Conservation (phyloP, 2,329 filamentous ascomycete genomes). For the Proliferodiscus dingleyae region DNA sequence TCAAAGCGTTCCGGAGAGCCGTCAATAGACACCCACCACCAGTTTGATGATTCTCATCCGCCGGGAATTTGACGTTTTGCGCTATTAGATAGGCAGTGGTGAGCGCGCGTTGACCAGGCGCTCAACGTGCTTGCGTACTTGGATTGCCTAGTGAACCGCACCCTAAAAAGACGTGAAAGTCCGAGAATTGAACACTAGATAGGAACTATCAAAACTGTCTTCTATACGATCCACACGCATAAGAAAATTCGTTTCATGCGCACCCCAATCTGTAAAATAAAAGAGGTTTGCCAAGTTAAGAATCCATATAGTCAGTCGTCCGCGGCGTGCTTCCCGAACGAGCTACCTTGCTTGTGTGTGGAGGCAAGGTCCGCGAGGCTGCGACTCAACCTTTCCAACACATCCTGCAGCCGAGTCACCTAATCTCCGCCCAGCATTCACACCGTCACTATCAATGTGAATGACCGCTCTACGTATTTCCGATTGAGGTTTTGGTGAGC, state of each 20-base stretch:
- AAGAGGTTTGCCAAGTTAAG: too few species aligned
- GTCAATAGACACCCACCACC: too few species aligned
- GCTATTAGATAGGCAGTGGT: neutral
- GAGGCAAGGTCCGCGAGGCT: slow-evolving; percentile 7
- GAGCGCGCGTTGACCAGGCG: neutral
- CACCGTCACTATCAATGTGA: slow-evolving; percentile 1
- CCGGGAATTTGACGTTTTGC: neutral
- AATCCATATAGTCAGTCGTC: too few species aligned
- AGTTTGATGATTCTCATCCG: too few species aligned
- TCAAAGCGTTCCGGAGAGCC: too few species aligned
- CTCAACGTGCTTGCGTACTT: neutral
- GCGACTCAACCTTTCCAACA: too few species aligned
- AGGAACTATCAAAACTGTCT: too few species aligned
- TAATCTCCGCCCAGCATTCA: slow-evolving; percentile 1
- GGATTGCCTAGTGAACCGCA: neutral
- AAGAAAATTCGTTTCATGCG: too few species aligned
- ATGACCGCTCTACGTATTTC: neutral
- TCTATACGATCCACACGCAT: too few species aligned
- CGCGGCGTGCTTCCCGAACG: neutral
- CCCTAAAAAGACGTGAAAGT: neutral
- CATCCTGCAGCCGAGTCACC: slow-evolving; percentile 1
- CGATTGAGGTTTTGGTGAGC: slow-evolving; percentile 4
- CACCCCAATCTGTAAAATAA: too few species aligned
- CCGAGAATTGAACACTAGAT: neutral
- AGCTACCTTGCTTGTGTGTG: neutral